These are phyloP conservation scores for Yarrowia galli DNA, from an alignment of 1,139 yeast species.

Conservation along the genomic window DNA sequence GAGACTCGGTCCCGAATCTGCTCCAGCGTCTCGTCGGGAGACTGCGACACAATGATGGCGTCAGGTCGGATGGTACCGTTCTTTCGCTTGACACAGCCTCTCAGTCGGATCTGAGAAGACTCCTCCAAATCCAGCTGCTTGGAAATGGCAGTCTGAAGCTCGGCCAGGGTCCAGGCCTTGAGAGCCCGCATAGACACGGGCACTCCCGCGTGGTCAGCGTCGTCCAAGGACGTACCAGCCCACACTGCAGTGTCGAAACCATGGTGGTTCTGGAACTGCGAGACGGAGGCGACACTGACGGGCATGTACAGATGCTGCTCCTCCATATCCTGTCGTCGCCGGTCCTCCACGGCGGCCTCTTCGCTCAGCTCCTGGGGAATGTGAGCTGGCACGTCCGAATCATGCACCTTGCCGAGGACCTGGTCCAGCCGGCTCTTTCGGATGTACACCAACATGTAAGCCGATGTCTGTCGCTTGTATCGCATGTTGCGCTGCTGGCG, in stretches of 20 bases:
- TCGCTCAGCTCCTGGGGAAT: conserved; percentile 68
- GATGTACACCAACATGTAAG: conserved; percentile 95
- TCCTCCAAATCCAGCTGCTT: conserved; percentile 55
- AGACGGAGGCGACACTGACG: conserved; percentile 62
- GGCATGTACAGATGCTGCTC: conserved; percentile 80
- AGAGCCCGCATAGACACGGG: conserved; percentile 61
- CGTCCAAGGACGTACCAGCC: conserved; percentile 46
- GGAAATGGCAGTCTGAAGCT: conserved; percentile 61
- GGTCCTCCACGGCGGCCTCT: conserved; percentile 65
- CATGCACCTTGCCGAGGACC: conserved; percentile 65
- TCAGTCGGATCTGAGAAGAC: conserved; percentile 59
- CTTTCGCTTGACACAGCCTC: conserved; percentile 72
- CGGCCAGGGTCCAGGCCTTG: conserved; percentile 63
- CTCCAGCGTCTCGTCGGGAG: conserved; percentile 53
- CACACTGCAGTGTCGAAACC: conserved; percentile 75
- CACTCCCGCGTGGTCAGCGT: conserved; percentile 53
- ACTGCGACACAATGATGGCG: conserved; percentile 55
- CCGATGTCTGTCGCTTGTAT: conserved; percentile 84
- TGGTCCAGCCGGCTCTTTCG: conserved; percentile 66
- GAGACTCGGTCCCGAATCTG: conserved; percentile 53
- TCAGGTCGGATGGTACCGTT: conserved; percentile 78
- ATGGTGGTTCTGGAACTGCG: conserved; percentile 63
- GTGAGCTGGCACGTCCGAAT: conserved; percentile 70
- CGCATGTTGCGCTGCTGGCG: conserved; percentile 35
- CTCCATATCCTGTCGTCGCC: conserved; percentile 68